phyloP scores from a whole-genome alignment of 257 asterid genomes.

The Solanum medicagineum region DNA sequence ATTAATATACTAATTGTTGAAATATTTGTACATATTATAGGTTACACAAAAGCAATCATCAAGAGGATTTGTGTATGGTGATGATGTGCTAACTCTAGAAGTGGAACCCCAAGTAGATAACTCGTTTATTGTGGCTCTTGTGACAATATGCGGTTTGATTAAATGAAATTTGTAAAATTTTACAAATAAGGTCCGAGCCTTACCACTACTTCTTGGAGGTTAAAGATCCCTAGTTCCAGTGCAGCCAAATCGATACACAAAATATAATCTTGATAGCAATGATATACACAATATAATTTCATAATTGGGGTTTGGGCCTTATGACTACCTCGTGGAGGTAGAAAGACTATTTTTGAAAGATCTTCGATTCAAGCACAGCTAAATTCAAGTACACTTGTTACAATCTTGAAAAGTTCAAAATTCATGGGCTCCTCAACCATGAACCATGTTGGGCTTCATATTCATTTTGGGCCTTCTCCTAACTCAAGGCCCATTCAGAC shows the following conservation, averaged over 20 bases:
- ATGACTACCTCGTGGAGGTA: too few species aligned
- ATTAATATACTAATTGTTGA: background rate
- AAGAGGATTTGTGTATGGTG: slow-evolving; percentile 47
- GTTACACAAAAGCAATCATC: slow-evolving; percentile 39
- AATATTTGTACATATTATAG: slow-evolving; percentile 16
- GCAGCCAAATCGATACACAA: too few species aligned
- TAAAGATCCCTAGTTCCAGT: too few species aligned
- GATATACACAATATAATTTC: too few species aligned
- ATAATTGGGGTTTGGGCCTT: too few species aligned
- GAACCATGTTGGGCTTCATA: background rate
- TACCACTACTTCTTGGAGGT: too few species aligned
- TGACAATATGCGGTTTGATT: slow-evolving; percentile 55
- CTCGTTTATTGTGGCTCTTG: slow-evolving; percentile 54
- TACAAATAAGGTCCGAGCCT: too few species aligned
- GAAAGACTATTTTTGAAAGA: too few species aligned
- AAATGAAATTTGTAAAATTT: slow-evolving; percentile 20
- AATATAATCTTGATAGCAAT: too few species aligned
- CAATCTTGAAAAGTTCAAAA: background rate
- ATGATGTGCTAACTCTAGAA: slow-evolving; percentile 55
- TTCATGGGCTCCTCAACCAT: background rate
- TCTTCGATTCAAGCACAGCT: too few species aligned
- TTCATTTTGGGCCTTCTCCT: background rate
- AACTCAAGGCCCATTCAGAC: background rate
- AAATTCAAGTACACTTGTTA: too few species aligned
- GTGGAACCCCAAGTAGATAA: slow-evolving; percentile 59